phyloP scores from a whole-genome alignment of 192 early-diverging fungal genomes.

The Coemansia sp. region DNA sequence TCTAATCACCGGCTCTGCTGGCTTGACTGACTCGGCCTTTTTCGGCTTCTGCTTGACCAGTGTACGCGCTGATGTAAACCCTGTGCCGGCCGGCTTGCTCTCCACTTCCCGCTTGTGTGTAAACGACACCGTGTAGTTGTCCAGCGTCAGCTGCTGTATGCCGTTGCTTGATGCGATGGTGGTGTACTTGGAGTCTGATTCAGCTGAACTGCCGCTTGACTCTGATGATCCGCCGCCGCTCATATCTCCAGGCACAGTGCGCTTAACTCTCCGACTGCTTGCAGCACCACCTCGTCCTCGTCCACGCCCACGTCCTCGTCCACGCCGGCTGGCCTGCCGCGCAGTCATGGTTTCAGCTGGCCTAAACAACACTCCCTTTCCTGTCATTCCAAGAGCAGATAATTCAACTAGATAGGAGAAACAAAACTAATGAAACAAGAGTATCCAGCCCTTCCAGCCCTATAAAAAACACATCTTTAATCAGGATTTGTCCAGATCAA shows the following conservation, averaged over 20 bases:
- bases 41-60: not conserved
- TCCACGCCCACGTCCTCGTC: not conserved
- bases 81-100: not conserved
- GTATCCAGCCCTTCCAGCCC: too few relatives aligned
- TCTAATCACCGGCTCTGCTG: not conserved
- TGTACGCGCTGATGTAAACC: not conserved
- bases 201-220: not conserved
- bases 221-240: not conserved
- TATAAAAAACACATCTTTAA: too few relatives aligned
- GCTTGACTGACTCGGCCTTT: not conserved
- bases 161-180: not conserved
- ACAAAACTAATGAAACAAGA: too few relatives aligned
- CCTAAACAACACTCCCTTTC: conserved; percentile 1
- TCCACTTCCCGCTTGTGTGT: conserved; percentile 9
- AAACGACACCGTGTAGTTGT: conserved; percentile 40
- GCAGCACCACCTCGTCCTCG: not conserved
- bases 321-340: not conserved
- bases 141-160: conserved; percentile 21
- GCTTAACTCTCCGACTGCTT: not conserved
- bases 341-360: not conserved
- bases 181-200: not conserved
- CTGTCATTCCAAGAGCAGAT: not conserved
- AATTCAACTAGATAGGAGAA: not conserved
- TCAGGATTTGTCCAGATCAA: conserved; percentile 36
- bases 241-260: too few relatives aligned